Evolutionary conservation across 441 rosid genomes (phyloP), one percentile per base, ranked within the genome.

Genomic region (Erodium moschatum): DNA sequence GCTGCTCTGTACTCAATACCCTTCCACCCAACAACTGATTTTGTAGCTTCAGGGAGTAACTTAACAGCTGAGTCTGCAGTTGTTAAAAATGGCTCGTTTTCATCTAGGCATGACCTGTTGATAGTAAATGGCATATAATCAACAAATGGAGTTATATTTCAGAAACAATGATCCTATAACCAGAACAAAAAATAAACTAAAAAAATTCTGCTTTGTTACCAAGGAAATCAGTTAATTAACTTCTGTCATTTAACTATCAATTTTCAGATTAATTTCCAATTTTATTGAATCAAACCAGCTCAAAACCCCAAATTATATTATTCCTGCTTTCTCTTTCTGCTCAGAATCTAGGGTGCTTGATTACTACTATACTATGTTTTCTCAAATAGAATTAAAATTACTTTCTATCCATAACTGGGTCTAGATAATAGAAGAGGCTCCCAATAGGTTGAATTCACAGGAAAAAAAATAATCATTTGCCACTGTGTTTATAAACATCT

Each of bases 81-180:
- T 15, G 92, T 86, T 76, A 94, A 77, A 81, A 88, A 91, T 70
- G 97, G 85, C 81, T 84, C 79, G 70, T 89, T 91, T 79, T 88
- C 96, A 81, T 94, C 98, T 60, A 94, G 96, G 76, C 83, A 75
- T 66, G 97, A 94, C 98, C 98, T 93, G 84, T 67, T 42, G 61
- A 78, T 66, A 70, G 66, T 75, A 65, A 78, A 70, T 64, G 21
- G 72, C 66, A 70, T 54, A 65, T 58, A 33, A 71, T 66, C 15
- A 33, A 56, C 12, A n/a, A 67, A 4, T 31, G 29, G 74, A 3
- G 64, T 63, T 46, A 50, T 72, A 29, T 20, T 68, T 68, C 19
- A 38, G 24, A 52, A 56, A 70, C 21, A 29, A 15, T 35, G 44
- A 29, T 20, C 42, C 42, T 10, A 62, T 56, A 35, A 18, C 15